Percentiles rank a stretch among this genome's conserved stretches.
These are phyloP conservation scores for Xeromyces bisporus DNA, from an alignment of 495 filamentous ascomycete genomes.

Conservation along the genomic window DNA sequence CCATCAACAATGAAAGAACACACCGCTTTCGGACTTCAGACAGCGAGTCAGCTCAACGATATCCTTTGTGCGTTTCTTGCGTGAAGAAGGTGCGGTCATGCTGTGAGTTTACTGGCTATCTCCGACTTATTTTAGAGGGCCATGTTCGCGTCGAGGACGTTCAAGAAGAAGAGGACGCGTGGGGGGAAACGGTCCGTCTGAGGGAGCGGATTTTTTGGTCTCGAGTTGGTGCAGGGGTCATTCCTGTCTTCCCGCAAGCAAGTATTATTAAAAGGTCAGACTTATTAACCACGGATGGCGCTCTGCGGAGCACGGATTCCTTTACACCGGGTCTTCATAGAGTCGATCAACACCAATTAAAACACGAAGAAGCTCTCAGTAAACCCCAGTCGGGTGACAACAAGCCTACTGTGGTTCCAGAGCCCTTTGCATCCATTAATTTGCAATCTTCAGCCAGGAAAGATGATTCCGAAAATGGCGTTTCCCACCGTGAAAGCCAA, in stretches of 20 bases:
- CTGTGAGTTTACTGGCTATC: conserved; percentile 82
- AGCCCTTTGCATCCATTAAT: too few species aligned
- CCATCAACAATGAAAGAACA: conserved; percentile 51
- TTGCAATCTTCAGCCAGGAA: too few species aligned
- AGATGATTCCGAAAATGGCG: too few species aligned
- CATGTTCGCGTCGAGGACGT: conserved; percentile 60
- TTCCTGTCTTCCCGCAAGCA: conserved; percentile 39
- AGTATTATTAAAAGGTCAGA: conserved; percentile 3
- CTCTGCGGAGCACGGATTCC: background rate
- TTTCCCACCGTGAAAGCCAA: too few species aligned
- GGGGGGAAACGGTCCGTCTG: conserved; percentile 82
- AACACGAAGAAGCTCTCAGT: too few species aligned
- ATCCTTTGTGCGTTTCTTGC: conserved; percentile 84
- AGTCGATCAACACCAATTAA: too few species aligned
- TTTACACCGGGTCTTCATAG: too few species aligned
- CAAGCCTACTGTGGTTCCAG: too few species aligned
- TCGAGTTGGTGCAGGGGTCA: conserved; percentile 71
- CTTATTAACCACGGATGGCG: conserved; percentile 1
- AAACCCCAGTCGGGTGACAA: too few species aligned
- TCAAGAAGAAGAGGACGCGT: conserved; percentile 65
- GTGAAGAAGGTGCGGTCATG: conserved; percentile 66
- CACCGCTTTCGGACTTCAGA: conserved; percentile 83
- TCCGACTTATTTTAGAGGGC: conserved; percentile 78
- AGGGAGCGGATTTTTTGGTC: conserved; percentile 95
- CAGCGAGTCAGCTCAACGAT: conserved; percentile 62